Conservation (phyloP, 2,329 filamentous ascomycete genomes). For the Trichoderma afroharzianum region DNA sequence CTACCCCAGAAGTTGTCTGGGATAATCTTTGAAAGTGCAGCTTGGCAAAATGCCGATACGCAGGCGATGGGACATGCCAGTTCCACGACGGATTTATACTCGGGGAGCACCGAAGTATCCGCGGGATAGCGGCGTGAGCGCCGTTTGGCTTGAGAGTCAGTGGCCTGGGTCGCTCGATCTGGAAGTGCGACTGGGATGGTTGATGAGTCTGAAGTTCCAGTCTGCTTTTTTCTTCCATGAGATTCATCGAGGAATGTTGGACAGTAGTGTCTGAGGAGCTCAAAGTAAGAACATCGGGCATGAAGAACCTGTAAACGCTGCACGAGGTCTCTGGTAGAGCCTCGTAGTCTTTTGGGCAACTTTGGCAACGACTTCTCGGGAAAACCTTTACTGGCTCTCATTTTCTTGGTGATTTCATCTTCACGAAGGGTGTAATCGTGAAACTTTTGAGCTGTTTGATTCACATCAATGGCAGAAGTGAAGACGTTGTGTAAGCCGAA, state of each 20-base stretch:
- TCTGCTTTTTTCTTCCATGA: not conserved
- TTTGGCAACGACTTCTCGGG: conserved; percentile 27
- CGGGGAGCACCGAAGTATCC: conserved; percentile 3
- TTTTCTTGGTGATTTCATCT: conserved; percentile 61
- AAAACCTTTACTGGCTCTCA: conserved; percentile 17
- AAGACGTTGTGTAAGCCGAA: conserved; percentile 94
- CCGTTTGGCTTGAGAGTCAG: not conserved
- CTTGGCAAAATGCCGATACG: conserved; percentile 84
- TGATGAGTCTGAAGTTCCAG: not conserved
- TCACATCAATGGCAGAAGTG: conserved; percentile 61
- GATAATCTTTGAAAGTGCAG: conserved; percentile 67
- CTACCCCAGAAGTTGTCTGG: conserved; percentile 72
- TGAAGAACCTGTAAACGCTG: conserved; percentile 68
- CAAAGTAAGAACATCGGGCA: conserved; percentile 71
- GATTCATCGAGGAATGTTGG: conserved; percentile 41
- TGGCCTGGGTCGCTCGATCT: not conserved
- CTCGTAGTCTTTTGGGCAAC: conserved; percentile 66
- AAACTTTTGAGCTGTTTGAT: conserved; percentile 67
- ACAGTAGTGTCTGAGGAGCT: conserved; percentile 78
- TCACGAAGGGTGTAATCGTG: conserved; percentile 86
- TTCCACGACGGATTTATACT: conserved; percentile 53
- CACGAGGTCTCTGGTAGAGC: conserved; percentile 56
- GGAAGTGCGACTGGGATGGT: not conserved
- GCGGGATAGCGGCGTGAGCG: conserved; percentile 4
- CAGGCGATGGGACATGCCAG: conserved; percentile 63